Base-by-base conservation (phyloP, 768 basidiomycete species). In the Lentinula edodes region DNA sequence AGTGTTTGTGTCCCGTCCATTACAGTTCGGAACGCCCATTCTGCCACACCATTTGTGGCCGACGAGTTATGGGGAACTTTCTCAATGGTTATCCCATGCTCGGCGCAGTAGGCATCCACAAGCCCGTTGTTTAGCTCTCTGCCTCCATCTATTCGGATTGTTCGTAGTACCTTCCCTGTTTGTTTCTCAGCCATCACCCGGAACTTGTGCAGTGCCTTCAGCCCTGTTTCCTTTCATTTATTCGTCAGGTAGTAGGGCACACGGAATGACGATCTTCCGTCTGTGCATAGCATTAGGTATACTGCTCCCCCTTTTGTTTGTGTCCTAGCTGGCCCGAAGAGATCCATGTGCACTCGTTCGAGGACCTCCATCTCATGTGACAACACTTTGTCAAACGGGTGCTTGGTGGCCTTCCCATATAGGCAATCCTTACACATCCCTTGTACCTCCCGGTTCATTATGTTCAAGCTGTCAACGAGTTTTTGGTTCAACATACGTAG, bases 81-180 rank as follows among this genome's bases (percentile, higher is more conserved):
- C 64, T 67, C 61, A 23, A 51, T 65, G 5, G 15, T 20, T 10
- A 73, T 72, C 1, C 74, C 72, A 15, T 68, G 52, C 5, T 58
- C 42, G 0, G 5, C 16, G 16, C 66, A 63, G 42, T 64, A 67
- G 1, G n/a, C 43, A n/a, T n/a, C n/a, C n/a, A n/a, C n/a, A n/a
- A n/a, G n/a, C n/a, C n/a, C n/a, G n/a, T n/a, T n/a, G n/a, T 68
- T 45, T 45, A 67, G 76, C 61, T 75, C 72, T 3, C 65, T 64
- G 3, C 74, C 75, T 16, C 66, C 60, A 59, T 76, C 73, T 0
- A 63, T 60, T 2, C 63, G 45, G 6, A 72, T 61, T 0, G 38
- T 43, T 12, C 64, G 61, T 1, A 72, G 41, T 32, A 62, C 62
- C n/a, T 53, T 35, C 1, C 63, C 58, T 0, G 62, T 65, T 39